Evolutionary conservation across 768 basidiomycete genomes (phyloP).

Genomic region (Amanita jacksonii): DNA sequence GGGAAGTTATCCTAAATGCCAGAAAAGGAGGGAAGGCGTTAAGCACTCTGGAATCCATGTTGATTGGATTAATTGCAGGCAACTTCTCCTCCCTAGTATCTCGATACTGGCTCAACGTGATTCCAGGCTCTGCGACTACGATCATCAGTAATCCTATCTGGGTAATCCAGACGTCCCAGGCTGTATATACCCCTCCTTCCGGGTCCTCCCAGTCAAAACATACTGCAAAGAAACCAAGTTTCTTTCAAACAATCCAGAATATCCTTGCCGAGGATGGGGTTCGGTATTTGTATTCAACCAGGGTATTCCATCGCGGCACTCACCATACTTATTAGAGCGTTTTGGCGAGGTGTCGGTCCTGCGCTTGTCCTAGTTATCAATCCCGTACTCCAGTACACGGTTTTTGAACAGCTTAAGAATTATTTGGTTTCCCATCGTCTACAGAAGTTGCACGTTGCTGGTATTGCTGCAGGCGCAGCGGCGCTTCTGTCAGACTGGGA

Average conservation of each 20-base stretch:
- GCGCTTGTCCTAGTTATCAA: slow-evolving; percentile 92
- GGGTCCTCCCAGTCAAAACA: slow-evolving; percentile 21
- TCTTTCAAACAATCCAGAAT: slow-evolving; percentile 54
- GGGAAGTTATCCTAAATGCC: slow-evolving; percentile 45
- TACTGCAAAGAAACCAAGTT: slow-evolving; percentile 41
- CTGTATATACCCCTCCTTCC: slow-evolving; percentile 46
- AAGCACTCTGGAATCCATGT: slow-evolving; percentile 79
- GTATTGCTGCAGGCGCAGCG: slow-evolving; percentile 30
- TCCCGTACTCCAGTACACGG: slow-evolving; percentile 90
- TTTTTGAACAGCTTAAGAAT: slow-evolving; percentile 94
- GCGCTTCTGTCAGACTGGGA: slow-evolving; percentile 73
- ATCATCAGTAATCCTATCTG: slow-evolving; percentile 91
- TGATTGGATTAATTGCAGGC: slow-evolving; percentile 86
- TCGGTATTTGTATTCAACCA: slow-evolving; percentile 19
- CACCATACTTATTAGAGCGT: slow-evolving; percentile 32
- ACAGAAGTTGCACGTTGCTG: slow-evolving; percentile 38
- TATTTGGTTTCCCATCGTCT: slow-evolving; percentile 56
- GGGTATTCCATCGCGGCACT: background rate
- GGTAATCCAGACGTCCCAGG: slow-evolving; percentile 91
- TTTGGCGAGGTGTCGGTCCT: slow-evolving; percentile 91
- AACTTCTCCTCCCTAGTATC: slow-evolving; percentile 9
- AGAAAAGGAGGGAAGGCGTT: slow-evolving; percentile 58
- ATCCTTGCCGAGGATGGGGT: slow-evolving; percentile 70
- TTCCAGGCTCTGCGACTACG: slow-evolving; percentile 76
- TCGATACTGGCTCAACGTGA: background rate